Conservation (phyloP, 148 eudicot genomes). For the Persicaria tinctoria region DNA sequence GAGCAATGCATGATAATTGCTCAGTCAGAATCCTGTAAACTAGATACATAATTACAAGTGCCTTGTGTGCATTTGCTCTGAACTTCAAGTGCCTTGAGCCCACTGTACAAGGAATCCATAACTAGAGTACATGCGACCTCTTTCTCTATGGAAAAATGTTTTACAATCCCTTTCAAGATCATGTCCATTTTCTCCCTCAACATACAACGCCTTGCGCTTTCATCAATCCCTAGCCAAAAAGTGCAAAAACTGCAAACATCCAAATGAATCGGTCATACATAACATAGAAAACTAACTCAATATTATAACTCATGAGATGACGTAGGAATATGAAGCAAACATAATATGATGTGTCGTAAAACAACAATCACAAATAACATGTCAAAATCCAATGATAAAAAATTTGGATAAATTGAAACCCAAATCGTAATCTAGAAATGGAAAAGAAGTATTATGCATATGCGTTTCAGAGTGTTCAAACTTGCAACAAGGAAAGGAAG, state of each 20-base stretch:
- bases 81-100: conserved; percentile 89
- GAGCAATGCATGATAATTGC: background rate
- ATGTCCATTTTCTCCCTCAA: conserved; percentile 71
- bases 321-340: background rate
- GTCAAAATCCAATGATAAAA: background rate
- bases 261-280: conserved; percentile 1
- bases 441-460: background rate
- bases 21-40: background rate
- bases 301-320: background rate
- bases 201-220: conserved; percentile 65
- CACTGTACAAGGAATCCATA: conserved; percentile 96
- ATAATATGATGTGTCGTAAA: background rate
- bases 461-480: background rate
- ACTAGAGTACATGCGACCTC: conserved; percentile 92
- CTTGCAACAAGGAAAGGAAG: background rate
- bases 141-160: conserved; percentile 82
- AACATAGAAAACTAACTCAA: background rate
- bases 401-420: background rate
- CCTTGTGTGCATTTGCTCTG: conserved; percentile 61
- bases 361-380: background rate
- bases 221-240: conserved; percentile 87
- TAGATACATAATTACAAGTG: background rate
- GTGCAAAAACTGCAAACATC: conserved; percentile 64
- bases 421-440: background rate
- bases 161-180: conserved; percentile 68